A percentile compares a stretch with the other conserved stretches of the same genome.
Evolutionary conservation across 768 basidiomycete species (phyloP).

Genomic region (Cystobasidium ongulense): DNA sequence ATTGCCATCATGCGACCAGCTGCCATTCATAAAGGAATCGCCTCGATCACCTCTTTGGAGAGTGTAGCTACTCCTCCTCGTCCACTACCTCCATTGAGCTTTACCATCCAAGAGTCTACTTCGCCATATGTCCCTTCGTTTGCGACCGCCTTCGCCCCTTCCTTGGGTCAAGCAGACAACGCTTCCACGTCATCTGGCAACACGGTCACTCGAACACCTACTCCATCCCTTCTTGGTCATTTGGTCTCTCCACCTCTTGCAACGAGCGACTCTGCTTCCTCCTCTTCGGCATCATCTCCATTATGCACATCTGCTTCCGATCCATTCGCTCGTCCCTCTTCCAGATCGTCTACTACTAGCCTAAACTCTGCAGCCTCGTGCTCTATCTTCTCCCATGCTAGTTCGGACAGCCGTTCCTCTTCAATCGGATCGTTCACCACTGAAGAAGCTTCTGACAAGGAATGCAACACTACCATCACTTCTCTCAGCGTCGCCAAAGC

Average conservation of each 20-base stretch:
- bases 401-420: constrained; percentile 6
- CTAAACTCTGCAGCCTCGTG: neutral
- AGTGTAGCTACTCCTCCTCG: constrained; percentile 17
- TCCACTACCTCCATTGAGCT: neutral
- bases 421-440: constrained; percentile 19
- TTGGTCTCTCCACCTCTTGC: constrained; percentile 15
- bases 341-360: constrained; percentile 9
- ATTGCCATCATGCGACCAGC: constrained; percentile 32
- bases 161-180: neutral
- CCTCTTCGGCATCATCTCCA: neutral
- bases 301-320: constrained; percentile 1
- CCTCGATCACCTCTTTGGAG: neutral
- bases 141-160: neutral
- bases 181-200: neutral
- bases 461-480: neutral
- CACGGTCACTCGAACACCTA: constrained; percentile 2
- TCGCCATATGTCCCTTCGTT: constrained; percentile 26
- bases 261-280: neutral
- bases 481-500: constrained; percentile 4
- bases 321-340: constrained; percentile 29
- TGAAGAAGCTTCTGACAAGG: neutral
- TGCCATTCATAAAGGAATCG: neutral
- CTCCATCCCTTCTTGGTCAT: neutral
- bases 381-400: constrained; percentile 25
- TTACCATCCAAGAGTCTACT: constrained; percentile 22